Evolutionary conservation across 345 rosid species (phyloP).

Genomic region (Euphorbia lathyris): DNA sequence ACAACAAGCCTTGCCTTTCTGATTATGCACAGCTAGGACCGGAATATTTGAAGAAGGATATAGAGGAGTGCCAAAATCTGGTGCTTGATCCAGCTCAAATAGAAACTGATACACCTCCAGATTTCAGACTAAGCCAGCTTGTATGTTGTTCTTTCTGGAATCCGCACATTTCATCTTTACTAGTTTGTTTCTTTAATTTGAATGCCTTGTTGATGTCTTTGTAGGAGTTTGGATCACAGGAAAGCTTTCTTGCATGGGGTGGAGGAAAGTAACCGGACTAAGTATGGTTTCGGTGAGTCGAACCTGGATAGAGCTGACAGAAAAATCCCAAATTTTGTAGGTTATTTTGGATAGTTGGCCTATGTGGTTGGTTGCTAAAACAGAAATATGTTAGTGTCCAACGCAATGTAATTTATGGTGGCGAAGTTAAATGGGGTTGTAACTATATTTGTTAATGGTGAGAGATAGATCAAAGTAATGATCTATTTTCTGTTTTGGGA

Average conservation of each 20-base stretch:
- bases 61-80: constrained; percentile 79
- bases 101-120: constrained; percentile 91
- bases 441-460: neutral
- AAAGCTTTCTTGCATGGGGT: constrained; percentile 83
- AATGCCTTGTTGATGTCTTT: constrained; percentile 2
- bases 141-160: constrained; percentile 40
- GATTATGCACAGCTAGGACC: constrained; percentile 76
- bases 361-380: neutral
- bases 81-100: constrained; percentile 69
- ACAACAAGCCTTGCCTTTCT: constrained; percentile 50
- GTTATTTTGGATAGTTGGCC: constrained; percentile 3
- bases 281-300: neutral
- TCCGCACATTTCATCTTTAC: no score
- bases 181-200: neutral
- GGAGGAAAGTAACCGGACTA: constrained; percentile 39
- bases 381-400: neutral
- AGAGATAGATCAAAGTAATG: neutral
- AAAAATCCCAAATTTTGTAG: neutral
- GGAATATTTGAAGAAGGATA: constrained; percentile 73
- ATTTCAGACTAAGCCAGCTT: constrained; percentile 89
- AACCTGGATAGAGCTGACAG: neutral
- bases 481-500: neutral
- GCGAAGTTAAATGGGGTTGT: constrained; percentile 7
- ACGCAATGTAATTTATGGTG: constrained; percentile 3
- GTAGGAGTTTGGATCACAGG: constrained; percentile 94